A percentile compares a stretch with the other conserved stretches of the same genome.
Conservation (phyloP, 129 eudicot genomes). For the Lactuca sativa region DNA sequence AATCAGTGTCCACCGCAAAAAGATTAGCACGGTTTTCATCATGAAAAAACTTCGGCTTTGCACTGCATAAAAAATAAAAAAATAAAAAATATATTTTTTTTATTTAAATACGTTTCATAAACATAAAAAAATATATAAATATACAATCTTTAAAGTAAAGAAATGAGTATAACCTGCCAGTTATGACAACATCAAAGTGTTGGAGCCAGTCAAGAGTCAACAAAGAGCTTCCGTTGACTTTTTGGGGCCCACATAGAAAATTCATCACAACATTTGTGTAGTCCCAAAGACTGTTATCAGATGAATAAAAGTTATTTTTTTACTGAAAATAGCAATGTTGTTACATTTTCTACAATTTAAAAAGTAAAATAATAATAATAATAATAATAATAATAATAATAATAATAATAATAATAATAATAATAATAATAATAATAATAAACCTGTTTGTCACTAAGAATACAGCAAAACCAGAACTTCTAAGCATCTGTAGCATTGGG, state of each 20-base stretch:
- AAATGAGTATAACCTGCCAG: constrained; percentile 74
- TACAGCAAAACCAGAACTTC: constrained; percentile 74
- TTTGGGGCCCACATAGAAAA: constrained; percentile 67
- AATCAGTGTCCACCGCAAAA: constrained; percentile 81
- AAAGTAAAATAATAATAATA: too few species aligned
- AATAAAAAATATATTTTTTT: background rate
- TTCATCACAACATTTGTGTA: constrained; percentile 96
- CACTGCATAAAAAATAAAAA: constrained; percentile 45
- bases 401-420: too few species aligned
- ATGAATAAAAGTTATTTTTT: constrained; percentile 7
- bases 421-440: background rate
- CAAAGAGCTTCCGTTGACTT: constrained; percentile 31
- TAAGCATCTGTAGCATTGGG: constrained; percentile 91
- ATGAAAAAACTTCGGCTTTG: constrained; percentile 95
- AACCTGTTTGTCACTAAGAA: constrained; percentile 98
- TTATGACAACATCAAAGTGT: constrained; percentile 88
- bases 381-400: background rate
- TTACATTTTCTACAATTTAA: too few species aligned
- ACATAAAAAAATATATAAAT: background rate
- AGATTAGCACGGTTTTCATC: constrained; percentile 87
- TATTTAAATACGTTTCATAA: constrained; percentile 14
- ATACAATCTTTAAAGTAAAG: background rate
- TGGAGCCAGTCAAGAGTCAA: constrained; percentile 85
- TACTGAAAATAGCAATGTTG: too few species aligned
- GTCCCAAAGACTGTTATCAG: constrained; percentile 89